These are phyloP conservation scores for Dissoconium aciculare DNA, from an alignment of 2,329 filamentous ascomycete species.

Conservation along the genomic window DNA sequence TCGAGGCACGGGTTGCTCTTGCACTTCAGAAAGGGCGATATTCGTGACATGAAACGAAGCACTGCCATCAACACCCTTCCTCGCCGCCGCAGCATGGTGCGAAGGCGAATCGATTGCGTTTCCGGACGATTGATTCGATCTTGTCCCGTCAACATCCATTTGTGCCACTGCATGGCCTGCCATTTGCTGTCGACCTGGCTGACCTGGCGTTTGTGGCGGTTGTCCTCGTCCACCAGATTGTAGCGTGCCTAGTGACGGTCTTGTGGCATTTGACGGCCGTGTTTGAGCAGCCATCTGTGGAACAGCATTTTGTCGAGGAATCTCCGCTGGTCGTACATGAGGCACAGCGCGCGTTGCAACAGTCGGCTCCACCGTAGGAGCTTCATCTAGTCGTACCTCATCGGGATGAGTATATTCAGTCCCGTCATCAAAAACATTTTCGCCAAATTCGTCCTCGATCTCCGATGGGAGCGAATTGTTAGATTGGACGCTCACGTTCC, in stretches of 20 bases:
- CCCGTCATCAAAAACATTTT: constrained; percentile 41
- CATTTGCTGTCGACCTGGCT: constrained; percentile 15
- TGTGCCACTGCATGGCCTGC: constrained; percentile 6
- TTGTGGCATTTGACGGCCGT: constrained; percentile 11
- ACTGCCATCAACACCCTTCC: no score
- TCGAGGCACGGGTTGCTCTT: no score
- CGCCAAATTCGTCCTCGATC: constrained; percentile 42
- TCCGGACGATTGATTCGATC: constrained; percentile 21
- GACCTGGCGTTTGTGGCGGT: constrained; percentile 18
- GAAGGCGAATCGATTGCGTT: constrained; percentile 14
- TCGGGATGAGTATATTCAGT: constrained; percentile 52
- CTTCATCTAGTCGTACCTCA: constrained; percentile 47
- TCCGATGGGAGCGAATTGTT: constrained; percentile 26
- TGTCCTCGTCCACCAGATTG: constrained; percentile 15
- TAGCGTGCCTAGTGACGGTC: constrained; percentile 11
- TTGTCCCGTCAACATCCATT: constrained; percentile 11
- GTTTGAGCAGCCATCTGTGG: constrained; percentile 14
- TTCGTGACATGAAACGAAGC: no score
- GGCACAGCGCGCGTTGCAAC: constrained; percentile 19
- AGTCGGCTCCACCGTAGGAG: neutral
- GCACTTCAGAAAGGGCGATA: no score
- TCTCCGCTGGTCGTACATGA: constrained; percentile 16
- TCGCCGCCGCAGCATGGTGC: no score
- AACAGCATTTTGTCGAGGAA: constrained; percentile 14
- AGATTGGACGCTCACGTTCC: constrained; percentile 23